These are phyloP conservation scores for Dillenia suffruticosa DNA, from an alignment of 164 flowering plant species.

Conservation along the genomic window DNA sequence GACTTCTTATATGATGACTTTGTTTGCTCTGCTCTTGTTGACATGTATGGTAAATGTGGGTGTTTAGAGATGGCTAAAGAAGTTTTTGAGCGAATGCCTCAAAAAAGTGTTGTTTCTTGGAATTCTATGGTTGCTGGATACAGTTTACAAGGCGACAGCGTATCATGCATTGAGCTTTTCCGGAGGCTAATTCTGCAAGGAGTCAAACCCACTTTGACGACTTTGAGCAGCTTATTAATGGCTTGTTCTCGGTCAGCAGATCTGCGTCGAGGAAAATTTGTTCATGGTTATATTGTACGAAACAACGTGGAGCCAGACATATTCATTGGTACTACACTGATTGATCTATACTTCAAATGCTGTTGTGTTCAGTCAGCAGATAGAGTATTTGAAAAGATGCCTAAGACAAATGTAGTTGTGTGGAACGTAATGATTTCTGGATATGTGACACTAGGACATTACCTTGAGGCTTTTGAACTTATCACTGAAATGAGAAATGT, in stretches of 20 bases:
- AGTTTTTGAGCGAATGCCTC: slow-evolving; percentile 45
- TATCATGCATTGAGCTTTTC: slow-evolving; percentile 52
- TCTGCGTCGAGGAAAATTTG: slow-evolving; percentile 46
- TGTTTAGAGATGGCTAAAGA: slow-evolving; percentile 48
- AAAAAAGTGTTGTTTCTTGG: slow-evolving; percentile 49
- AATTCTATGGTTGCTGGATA: slow-evolving; percentile 59
- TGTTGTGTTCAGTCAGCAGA: slow-evolving; percentile 44
- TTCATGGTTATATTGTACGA: slow-evolving; percentile 62
- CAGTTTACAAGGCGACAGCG: slow-evolving; percentile 42
- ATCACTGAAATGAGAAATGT: slow-evolving; percentile 38
- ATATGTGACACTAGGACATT: slow-evolving; percentile 41
- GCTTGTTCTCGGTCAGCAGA: slow-evolving; percentile 54
- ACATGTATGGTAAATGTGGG: slow-evolving; percentile 80
- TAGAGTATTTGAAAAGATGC: slow-evolving; percentile 32
- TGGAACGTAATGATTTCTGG: slow-evolving; percentile 85
- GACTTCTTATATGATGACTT: slow-evolving; percentile 41
- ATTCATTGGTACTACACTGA: slow-evolving; percentile 34
- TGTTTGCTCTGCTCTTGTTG: slow-evolving; percentile 59
- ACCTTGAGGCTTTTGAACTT: slow-evolving; percentile 47
- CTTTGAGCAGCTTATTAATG: slow-evolving; percentile 46
- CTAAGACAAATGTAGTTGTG: slow-evolving; percentile 33
- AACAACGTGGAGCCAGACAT: slow-evolving; percentile 32
- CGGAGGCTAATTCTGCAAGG: slow-evolving; percentile 46
- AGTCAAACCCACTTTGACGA: slow-evolving; percentile 42
- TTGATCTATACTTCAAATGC: slow-evolving; percentile 70